Evolutionary conservation across 2,329 filamentous ascomycete species (phyloP), one percentile per base, ranked within the genome.

Genomic region (Colletotrichum sp.): DNA sequence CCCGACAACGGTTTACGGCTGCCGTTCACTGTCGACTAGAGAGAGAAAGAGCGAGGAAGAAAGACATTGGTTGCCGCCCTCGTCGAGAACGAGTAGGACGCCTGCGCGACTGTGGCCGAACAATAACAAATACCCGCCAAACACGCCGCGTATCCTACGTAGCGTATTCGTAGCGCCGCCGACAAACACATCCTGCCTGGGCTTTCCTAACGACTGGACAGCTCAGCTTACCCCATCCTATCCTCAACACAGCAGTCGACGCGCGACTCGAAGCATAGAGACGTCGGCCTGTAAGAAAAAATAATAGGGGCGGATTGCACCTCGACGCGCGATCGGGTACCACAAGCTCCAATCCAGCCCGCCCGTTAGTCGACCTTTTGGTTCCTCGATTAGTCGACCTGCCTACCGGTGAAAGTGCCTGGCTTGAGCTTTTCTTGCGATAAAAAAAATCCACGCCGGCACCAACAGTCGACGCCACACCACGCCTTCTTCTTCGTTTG

Each of bases 301-400:
- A 64, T 24, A 76, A 76, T 75, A 75, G 73, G 69, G 73, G 73
- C 69, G 32, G 21, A 71, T 68, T 73, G 63, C 73, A 44, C 70
- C 57, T 59, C 69, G 21, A 76, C 73, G 21, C 69, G 69, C 63
- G 55, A 73, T 72, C 69, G 26, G 69, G 69, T 72, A 49, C 72
- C 63, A 74, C 72, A 49, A 62, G 55, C 57, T 52, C 44, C 32
- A 21, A 69, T 28, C 57, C 21, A 67, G 65, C 65, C 49, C 65
- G 49, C 66, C 34, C 32, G 16, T 62, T 62, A 64, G 62, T 64
- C 62, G 62, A 49, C 63, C 62, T 62, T 9, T 18, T 30, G 26
- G 30, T 32, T 39, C 24, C 32, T 49, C 62, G 65, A 24, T 34
- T 67, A 36, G 65, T 68, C 32, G 49, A 28, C 49, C 21, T 68